Conservation (phyloP, 1,139 yeast species). For the Ogataea hybrid region DNA sequence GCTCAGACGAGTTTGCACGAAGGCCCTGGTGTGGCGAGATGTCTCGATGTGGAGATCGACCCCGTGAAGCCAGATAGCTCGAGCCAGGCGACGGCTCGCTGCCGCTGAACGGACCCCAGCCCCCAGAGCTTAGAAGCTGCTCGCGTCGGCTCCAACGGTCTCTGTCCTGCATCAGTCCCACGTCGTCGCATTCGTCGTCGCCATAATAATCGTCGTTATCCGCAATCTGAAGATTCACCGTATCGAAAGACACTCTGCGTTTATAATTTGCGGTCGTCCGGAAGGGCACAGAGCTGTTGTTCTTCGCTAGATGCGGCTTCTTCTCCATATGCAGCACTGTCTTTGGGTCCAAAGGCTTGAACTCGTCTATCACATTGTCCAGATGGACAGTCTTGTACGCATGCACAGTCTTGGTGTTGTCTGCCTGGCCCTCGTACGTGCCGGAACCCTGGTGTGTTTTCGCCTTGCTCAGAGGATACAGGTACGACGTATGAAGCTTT, state of each 20-base stretch:
- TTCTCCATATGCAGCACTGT: constrained; percentile 7
- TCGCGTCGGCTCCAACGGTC: constrained; percentile 13
- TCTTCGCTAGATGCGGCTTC: constrained; percentile 3
- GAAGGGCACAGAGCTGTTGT: neutral
- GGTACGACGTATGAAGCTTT: neutral
- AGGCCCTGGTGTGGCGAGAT: constrained; percentile 16
- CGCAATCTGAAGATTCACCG: constrained; percentile 38
- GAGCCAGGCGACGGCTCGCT: constrained; percentile 21
- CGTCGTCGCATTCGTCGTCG: constrained; percentile 20
- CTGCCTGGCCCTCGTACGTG: constrained; percentile 10
- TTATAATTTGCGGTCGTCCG: constrained; percentile 13
- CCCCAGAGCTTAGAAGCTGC: constrained; percentile 14
- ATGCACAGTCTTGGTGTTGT: constrained; percentile 3
- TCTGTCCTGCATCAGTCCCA: constrained; percentile 14
- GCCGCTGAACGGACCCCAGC: constrained; percentile 23
- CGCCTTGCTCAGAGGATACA: constrained; percentile 15
- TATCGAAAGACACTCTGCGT: constrained; percentile 43
- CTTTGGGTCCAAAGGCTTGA: constrained; percentile 24
- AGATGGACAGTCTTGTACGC: constrained; percentile 26
- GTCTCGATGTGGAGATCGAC: constrained; percentile 21
- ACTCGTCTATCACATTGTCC: constrained; percentile 16
- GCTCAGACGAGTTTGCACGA: constrained; percentile 10
- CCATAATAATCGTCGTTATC: constrained; percentile 19
- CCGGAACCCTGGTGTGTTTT: constrained; percentile 24
- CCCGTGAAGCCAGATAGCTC: constrained; percentile 9